Percentiles rank a stretch among this genome's conserved stretches.
These are phyloP conservation scores for Stachybotrys chartarum DNA, from an alignment of 2,329 filamentous ascomycete species.

Conservation along the genomic window DNA sequence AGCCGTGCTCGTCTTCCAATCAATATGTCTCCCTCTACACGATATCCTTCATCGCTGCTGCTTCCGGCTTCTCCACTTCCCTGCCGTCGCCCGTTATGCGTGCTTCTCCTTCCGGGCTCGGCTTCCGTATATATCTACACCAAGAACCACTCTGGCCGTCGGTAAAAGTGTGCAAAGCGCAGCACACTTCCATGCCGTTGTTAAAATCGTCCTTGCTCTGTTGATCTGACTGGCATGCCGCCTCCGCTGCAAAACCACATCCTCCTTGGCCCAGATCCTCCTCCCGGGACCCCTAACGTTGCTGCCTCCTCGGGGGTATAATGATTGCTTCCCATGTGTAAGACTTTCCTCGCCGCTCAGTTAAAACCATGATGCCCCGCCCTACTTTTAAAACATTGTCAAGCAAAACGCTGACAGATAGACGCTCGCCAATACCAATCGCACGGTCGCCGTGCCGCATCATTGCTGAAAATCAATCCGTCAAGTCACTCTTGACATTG, in stretches of 20 bases:
- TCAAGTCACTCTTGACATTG: not conserved
- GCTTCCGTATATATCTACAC: too few relatives aligned
- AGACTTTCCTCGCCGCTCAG: not conserved
- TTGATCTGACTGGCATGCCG: not conserved
- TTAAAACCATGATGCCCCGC: not conserved
- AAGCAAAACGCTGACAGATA: conserved; percentile 13
- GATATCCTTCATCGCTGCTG: not conserved
- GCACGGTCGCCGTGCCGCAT: conserved; percentile 20
- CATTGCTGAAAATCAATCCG: conserved; percentile 12
- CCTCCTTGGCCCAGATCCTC: not conserved
- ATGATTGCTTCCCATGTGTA: not conserved
- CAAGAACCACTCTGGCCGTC: too few relatives aligned
- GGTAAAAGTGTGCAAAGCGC: too few relatives aligned
- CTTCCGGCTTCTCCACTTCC: too few relatives aligned
- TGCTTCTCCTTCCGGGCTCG: too few relatives aligned
- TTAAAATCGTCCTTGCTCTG: not conserved
- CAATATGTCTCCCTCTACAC: not conserved
- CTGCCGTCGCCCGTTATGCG: too few relatives aligned
- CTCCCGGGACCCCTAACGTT: not conserved
- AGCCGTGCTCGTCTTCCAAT: not conserved
- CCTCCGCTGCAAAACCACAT: not conserved
- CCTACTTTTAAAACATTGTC: conserved; percentile 3
- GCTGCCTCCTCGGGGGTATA: not conserved
- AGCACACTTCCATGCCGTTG: too few relatives aligned
- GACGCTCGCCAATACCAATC: conserved; percentile 11